Conservation (phyloP, 2,329 filamentous ascomycete genomes). For the Ophiocordyceps camponoti-floridani region DNA sequence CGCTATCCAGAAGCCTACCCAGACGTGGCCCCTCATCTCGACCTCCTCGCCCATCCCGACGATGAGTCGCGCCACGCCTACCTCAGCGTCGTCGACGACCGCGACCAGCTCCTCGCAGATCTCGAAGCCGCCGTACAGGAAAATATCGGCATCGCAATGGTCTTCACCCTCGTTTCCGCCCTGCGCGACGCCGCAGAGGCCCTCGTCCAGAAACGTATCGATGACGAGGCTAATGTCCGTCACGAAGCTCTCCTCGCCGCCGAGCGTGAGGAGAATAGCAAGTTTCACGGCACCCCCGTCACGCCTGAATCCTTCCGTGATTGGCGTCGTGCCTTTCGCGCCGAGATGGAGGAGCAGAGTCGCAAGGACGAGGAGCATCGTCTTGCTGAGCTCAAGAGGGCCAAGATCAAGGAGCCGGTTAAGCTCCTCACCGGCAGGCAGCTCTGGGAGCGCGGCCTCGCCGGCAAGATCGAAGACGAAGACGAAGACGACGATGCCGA, state of each 20-base stretch:
- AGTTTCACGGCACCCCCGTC: conserved; percentile 83
- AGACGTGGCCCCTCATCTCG: conserved; percentile 67
- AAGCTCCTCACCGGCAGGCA: conserved; percentile 51
- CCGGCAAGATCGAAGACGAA: conserved; percentile 45
- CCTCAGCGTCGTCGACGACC: conserved; percentile 70
- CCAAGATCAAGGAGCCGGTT: conserved; percentile 55
- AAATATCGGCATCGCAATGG: conserved; percentile 92
- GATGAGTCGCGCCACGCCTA: conserved; percentile 42
- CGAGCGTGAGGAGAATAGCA: conserved; percentile 87
- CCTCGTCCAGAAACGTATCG: conserved; percentile 57
- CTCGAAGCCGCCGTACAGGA: conserved; percentile 68
- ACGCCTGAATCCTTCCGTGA: conserved; percentile 70
- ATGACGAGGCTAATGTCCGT: conserved; percentile 37
- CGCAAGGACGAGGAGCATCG: conserved; percentile 55
- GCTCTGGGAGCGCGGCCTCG: conserved; percentile 62
- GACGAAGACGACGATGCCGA: conserved; percentile 46
- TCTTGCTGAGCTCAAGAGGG: conserved; percentile 66
- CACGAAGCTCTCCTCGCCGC: conserved; percentile 38
- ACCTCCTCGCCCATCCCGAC: conserved; percentile 59
- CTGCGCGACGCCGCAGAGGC: conserved; percentile 85
- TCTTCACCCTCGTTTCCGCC: conserved; percentile 76
- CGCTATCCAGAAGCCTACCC: conserved; percentile 84
- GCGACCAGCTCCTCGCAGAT: conserved; percentile 49
- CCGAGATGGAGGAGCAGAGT: conserved; percentile 64
- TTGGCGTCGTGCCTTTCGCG: conserved; percentile 64